A percentile compares a stretch with the other conserved stretches of the same genome.
Evolutionary conservation across 1,139 yeast genomes (phyloP).

Genomic region (Diutina neorugosa): DNA sequence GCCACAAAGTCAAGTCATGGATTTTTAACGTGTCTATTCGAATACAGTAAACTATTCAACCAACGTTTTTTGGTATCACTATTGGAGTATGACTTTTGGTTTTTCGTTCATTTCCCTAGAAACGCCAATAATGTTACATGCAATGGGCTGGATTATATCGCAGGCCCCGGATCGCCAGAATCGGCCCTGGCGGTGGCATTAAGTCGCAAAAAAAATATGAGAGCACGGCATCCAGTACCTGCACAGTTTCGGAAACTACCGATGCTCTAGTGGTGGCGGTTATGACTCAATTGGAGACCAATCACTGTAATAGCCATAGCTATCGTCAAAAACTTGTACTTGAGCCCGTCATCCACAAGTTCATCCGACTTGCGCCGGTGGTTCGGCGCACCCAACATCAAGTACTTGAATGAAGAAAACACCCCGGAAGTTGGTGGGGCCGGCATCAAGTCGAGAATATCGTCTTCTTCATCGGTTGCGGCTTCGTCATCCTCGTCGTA

Average conservation of each 20-base stretch:
- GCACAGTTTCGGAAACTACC: background rate
- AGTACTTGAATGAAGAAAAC: conserved; percentile 9
- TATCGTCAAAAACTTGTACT: conserved; percentile 31
- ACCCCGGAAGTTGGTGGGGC: conserved; percentile 11
- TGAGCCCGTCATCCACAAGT: conserved; percentile 29
- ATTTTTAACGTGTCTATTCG: too few relatives aligned
- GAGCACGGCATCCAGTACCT: background rate
- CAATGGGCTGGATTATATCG: background rate
- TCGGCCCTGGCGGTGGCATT: background rate
- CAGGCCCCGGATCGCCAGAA: background rate
- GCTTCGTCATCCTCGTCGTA: conserved; percentile 5
- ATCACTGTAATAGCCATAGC: conserved; percentile 33
- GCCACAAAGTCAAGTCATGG: too few relatives aligned
- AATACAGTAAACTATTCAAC: too few relatives aligned
- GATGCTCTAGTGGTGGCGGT: conserved; percentile 11
- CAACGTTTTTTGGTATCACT: background rate
- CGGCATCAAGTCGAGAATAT: conserved; percentile 22
- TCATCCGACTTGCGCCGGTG: conserved; percentile 11
- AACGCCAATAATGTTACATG: conserved; percentile 4
- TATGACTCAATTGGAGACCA: conserved; percentile 20
- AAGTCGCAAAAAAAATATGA: background rate
- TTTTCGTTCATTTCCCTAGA: background rate
- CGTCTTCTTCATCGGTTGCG: conserved; percentile 7
- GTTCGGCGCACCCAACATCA: conserved; percentile 17
- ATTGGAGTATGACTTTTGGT: background rate